Evolutionary conservation across 2,329 filamentous ascomycete species (phyloP), one percentile per base, ranked within the genome.

Genomic region (Claviceps spartinae): DNA sequence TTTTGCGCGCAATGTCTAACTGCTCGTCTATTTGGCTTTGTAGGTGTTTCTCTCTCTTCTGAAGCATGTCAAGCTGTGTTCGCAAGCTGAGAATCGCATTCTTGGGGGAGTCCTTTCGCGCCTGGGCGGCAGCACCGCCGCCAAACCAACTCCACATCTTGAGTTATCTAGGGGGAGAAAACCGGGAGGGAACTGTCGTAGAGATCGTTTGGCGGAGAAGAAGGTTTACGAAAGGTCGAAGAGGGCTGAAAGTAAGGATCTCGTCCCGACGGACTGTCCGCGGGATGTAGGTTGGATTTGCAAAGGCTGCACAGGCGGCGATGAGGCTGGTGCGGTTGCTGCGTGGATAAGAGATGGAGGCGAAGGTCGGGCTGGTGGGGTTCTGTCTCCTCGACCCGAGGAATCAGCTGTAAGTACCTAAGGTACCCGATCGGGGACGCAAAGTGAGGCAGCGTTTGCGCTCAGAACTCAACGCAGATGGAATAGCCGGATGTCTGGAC

Each of bases 21-120:
- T 97, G 90, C 68, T 97, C 89, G 26, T 88, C 84, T 74, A 97
- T 95, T 74, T 95, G 89, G 57, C 79, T 86, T 69, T 93, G 85
- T 56, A 97, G 72, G 66, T 97, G 88, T 68, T 81, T 86, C 75
- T 97, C 90, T 55, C 91, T 80, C 78, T 98, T 98, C 72, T 94
- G 88, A 65, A 98, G 78, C 90, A 97, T 97, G 62, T 96, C 91
- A 45, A 97, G 78, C 73, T 96, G 91, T 63, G 85, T 79, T 61
- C 93, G 82, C 64, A 98, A 74, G 55, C 80, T 81, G 53, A 98
- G 76, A 63, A 98, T 98, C 60, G 93, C 93, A 75, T 95, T 93
- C 79, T 98, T 98, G 53, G 93, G 88, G 55, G 82, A 85, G 72
- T 96, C 88, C 74, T 94, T 95, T 73, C 84, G 83, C 77, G 88